Conservation (phyloP, 306 rosid genomes). For the Rosa chinensis region DNA sequence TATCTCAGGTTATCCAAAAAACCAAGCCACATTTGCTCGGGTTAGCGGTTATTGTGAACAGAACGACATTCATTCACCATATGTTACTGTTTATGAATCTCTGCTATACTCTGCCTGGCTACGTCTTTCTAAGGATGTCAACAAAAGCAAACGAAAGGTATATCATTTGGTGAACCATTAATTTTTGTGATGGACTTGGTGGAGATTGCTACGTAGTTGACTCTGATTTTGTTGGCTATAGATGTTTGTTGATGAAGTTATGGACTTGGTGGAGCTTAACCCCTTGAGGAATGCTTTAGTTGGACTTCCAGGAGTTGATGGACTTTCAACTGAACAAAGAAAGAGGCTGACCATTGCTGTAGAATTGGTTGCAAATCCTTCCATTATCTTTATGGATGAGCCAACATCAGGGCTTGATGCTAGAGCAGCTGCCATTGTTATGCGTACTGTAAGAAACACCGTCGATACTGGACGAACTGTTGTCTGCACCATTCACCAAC, state of each 20-base stretch:
- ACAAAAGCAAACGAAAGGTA: slow-evolving; percentile 47
- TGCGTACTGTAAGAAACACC: slow-evolving; percentile 86
- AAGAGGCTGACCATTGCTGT: slow-evolving; percentile 86
- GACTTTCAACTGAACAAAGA: slow-evolving; percentile 82
- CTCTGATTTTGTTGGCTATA: slow-evolving; percentile 15
- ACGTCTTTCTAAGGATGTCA: slow-evolving; percentile 62
- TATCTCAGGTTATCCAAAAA: slow-evolving; percentile 58
- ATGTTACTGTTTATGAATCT: slow-evolving; percentile 76
- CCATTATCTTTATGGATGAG: slow-evolving; percentile 93
- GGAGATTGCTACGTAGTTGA: not conserved
- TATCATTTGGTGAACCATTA: not conserved
- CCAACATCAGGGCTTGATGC: slow-evolving; percentile 96
- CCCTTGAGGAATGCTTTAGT: slow-evolving; percentile 61
- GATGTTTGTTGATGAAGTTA: slow-evolving; percentile 77
- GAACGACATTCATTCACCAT: slow-evolving; percentile 88
- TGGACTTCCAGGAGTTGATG: slow-evolving; percentile 82
- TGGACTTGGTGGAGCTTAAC: slow-evolving; percentile 74
- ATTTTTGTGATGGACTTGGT: not conserved
- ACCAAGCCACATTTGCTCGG: slow-evolving; percentile 83
- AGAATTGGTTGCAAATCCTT: slow-evolving; percentile 87
- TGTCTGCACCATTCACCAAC: slow-evolving; percentile 93
- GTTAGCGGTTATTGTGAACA: slow-evolving; percentile 90
- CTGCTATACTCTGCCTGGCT: slow-evolving; percentile 84
- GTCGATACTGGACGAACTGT: slow-evolving; percentile 92
- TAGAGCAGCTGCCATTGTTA: slow-evolving; percentile 88